These are phyloP conservation scores for Sugiyamaella grinbergsii DNA, from an alignment of 1,139 yeast genomes.

Conservation along the genomic window DNA sequence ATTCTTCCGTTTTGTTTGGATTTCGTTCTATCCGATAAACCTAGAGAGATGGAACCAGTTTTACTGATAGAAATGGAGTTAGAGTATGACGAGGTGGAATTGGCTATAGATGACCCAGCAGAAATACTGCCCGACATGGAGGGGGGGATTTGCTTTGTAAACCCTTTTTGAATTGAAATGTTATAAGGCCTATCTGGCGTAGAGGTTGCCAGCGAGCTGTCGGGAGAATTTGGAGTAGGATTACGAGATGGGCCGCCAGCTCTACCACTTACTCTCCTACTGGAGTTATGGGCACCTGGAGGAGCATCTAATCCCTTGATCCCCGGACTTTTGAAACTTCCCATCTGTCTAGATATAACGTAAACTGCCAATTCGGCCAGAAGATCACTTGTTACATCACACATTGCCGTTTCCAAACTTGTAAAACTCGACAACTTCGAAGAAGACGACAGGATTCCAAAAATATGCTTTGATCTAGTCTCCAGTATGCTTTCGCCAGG, in stretches of 20 bases:
- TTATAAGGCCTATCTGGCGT: conserved; percentile 30
- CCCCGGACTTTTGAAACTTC: conserved; percentile 42
- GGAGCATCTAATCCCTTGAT: conserved; percentile 39
- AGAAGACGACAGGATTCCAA: conserved; percentile 34
- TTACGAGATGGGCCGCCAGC: neutral
- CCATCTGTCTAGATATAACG: conserved; percentile 47
- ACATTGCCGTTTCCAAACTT: conserved; percentile 65
- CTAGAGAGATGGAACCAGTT: conserved; percentile 42
- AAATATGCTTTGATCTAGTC: conserved; percentile 37
- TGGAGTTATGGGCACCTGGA: conserved; percentile 1
- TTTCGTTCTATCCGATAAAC: conserved; percentile 54
- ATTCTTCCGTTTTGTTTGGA: conserved; percentile 70
- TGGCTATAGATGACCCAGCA: conserved; percentile 1
- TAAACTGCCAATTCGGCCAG: conserved; percentile 65
- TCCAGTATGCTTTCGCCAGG: conserved; percentile 42
- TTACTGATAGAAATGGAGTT: conserved; percentile 27
- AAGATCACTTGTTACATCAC: conserved; percentile 69
- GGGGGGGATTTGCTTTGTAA: conserved; percentile 11
- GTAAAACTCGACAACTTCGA: conserved; percentile 41
- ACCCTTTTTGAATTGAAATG: conserved; percentile 22
- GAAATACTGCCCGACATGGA: conserved; percentile 3
- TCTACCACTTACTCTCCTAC: conserved; percentile 6
- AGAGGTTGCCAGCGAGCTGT: neutral
- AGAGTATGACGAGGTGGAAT: conserved; percentile 3
- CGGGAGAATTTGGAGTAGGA: neutral